A percentile compares a stretch with the other conserved stretches of the same genome.
Evolutionary conservation across 78 protist species (phyloP).

Genomic region (Guillardia theta): DNA sequence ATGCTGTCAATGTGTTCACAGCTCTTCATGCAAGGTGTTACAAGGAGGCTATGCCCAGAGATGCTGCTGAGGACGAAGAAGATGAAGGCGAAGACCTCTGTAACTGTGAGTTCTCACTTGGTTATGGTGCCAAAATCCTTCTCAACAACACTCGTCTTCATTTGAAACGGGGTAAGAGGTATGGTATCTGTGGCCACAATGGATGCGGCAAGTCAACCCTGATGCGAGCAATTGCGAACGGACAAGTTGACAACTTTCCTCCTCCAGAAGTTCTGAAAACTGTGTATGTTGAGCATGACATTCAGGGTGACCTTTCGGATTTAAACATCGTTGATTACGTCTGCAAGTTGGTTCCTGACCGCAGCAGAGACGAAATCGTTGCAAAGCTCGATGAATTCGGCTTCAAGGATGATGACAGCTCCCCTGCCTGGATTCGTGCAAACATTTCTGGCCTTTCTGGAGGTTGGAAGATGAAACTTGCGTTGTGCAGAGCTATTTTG

Average conservation of each 20-base stretch:
- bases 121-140: constrained; percentile 70
- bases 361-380: not conserved
- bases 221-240: constrained; percentile 57
- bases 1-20: not conserved
- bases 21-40: not conserved
- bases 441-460: constrained; percentile 75
- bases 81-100: constrained; percentile 74
- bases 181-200: constrained; percentile 66
- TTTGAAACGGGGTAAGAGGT: constrained; percentile 53
- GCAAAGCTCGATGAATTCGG: constrained; percentile 40
- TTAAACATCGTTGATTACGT: constrained; percentile 61
- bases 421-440: constrained; percentile 39
- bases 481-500: constrained; percentile 55
- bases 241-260: constrained; percentile 63
- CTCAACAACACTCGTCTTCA: constrained; percentile 61
- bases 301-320: constrained; percentile 66
- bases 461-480: constrained; percentile 81
- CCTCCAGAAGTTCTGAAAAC: constrained; percentile 55
- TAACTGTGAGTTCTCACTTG: constrained; percentile 67
- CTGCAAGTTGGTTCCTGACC: not conserved
- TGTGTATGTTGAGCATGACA: constrained; percentile 73
- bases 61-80: constrained; percentile 18
- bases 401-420: constrained; percentile 43
- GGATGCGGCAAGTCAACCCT: constrained; percentile 66
- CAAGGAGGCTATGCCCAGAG: not conserved